phyloP scores from a whole-genome alignment of 169 alveolate genomes.

The Blepharisma undulans region DNA sequence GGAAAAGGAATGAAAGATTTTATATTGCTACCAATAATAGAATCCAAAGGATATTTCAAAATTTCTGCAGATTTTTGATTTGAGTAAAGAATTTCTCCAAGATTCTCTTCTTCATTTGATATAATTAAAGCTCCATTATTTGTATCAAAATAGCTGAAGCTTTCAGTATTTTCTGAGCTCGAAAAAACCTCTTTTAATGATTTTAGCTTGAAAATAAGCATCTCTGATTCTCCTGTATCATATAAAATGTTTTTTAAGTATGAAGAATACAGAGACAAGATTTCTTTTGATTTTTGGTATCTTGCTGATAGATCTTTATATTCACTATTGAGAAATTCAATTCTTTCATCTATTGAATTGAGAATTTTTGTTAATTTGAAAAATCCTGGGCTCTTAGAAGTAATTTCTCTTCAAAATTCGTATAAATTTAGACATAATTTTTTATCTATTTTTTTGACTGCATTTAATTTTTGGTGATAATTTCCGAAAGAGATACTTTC shows the following conservation, averaged over 20 bases:
- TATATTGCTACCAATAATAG: not conserved
- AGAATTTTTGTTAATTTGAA: not conserved
- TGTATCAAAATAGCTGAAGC: not conserved
- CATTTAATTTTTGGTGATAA: not conserved
- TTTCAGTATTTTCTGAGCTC: not conserved
- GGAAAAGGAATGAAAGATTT: conserved; percentile 1
- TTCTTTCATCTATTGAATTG: not conserved
- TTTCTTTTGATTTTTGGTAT: not conserved
- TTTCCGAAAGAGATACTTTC: not conserved
- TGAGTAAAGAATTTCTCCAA: not conserved
- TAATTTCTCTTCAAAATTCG: not conserved
- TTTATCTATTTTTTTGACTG: not conserved
- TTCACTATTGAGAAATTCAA: not conserved
- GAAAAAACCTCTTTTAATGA: not conserved
- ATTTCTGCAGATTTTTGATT: not conserved
- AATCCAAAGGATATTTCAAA: not conserved
- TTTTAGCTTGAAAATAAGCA: not conserved
- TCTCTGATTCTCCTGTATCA: not conserved
- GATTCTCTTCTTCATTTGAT: not conserved
- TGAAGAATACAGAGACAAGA: not conserved
- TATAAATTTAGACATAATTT: not conserved
- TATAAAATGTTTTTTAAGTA: not conserved
- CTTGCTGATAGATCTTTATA: not conserved
- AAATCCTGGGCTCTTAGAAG: not conserved
- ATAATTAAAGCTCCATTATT: not conserved